Evolutionary conservation across 1,139 yeast genomes (phyloP).

Genomic region (Debaryomycetaceae sp.): DNA sequence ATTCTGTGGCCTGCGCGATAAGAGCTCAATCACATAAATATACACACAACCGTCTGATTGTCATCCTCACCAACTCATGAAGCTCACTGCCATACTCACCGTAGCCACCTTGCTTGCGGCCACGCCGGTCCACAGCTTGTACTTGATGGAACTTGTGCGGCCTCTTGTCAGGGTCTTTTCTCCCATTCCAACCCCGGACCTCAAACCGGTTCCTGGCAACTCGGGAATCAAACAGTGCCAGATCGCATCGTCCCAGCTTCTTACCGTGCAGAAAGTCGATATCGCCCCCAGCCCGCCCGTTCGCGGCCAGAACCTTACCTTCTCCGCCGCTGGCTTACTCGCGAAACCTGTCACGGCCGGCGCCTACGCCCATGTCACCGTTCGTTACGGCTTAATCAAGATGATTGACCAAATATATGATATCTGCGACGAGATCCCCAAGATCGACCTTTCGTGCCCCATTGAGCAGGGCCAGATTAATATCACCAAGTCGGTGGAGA

Average conservation of each 20-base stretch:
- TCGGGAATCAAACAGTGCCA: conserved; percentile 81
- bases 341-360: conserved; percentile 55
- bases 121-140: conserved; percentile 2
- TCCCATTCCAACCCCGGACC: conserved; percentile 15
- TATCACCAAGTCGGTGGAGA: conserved; percentile 60
- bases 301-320: conserved; percentile 69
- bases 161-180: conserved; percentile 6
- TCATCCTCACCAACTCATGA: conserved; percentile 4
- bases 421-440: conserved; percentile 75
- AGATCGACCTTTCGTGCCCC: conserved; percentile 80
- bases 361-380: conserved; percentile 89
- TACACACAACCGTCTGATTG: background rate
- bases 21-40: background rate
- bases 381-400: conserved; percentile 82
- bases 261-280: conserved; percentile 48
- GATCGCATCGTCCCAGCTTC: conserved; percentile 45
- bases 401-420: conserved; percentile 80
- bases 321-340: conserved; percentile 61
- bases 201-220: conserved; percentile 78
- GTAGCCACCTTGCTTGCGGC: conserved; percentile 9
- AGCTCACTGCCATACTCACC: conserved; percentile 19
- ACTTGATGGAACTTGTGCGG: background rate
- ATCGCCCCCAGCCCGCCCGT: conserved; percentile 81
- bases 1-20: no score
- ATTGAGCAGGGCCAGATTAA: conserved; percentile 55